A percentile compares a stretch with the other conserved stretches of the same genome.
Evolutionary conservation across 352 stramenopile genomes (phyloP).

Genomic region (Globisporangium barbulae): DNA sequence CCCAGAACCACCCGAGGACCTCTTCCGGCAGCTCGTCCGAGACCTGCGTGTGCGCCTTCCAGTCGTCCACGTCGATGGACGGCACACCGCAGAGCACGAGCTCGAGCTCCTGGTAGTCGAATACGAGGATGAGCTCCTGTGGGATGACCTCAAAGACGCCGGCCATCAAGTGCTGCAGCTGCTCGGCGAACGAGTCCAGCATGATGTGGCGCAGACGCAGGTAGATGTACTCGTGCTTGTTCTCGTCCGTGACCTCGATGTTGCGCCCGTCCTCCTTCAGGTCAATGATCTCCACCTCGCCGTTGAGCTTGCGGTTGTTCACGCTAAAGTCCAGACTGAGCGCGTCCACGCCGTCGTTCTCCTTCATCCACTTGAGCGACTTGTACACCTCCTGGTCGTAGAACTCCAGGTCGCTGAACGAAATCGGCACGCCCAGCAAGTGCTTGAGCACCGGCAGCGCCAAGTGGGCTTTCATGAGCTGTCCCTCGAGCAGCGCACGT

Average conservation of each 20-base stretch:
- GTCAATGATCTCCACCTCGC: constrained; percentile 77
- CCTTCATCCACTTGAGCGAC: constrained; percentile 80
- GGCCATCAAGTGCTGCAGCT: constrained; percentile 90
- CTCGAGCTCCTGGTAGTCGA: constrained; percentile 83
- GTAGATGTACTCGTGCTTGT: constrained; percentile 97
- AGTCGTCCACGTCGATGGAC: constrained; percentile 82
- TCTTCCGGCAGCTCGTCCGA: constrained; percentile 74
- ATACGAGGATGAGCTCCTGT: constrained; percentile 78
- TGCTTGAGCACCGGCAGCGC: constrained; percentile 85
- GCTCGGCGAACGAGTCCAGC: constrained; percentile 91
- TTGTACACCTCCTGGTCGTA: constrained; percentile 87
- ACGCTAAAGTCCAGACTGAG: constrained; percentile 81
- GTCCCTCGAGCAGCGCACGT: constrained; percentile 96
- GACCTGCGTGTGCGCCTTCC: constrained; percentile 88
- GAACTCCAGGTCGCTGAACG: constrained; percentile 88
- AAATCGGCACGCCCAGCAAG: constrained; percentile 80
- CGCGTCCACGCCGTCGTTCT: constrained; percentile 77
- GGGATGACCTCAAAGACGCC: constrained; percentile 98
- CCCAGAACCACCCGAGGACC: constrained; percentile 72
- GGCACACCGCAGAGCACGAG: constrained; percentile 77
- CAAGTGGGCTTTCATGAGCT: constrained; percentile 85
- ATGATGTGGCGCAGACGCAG: constrained; percentile 95
- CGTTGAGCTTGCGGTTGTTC: constrained; percentile 71
- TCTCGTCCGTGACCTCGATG: constrained; percentile 93
- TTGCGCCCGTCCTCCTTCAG: constrained; percentile 81